Percentiles rank a stretch among this genome's conserved stretches.
phyloP scores from a whole-genome alignment of 352 stramenopile genomes.

The Phytophthora sp. region DNA sequence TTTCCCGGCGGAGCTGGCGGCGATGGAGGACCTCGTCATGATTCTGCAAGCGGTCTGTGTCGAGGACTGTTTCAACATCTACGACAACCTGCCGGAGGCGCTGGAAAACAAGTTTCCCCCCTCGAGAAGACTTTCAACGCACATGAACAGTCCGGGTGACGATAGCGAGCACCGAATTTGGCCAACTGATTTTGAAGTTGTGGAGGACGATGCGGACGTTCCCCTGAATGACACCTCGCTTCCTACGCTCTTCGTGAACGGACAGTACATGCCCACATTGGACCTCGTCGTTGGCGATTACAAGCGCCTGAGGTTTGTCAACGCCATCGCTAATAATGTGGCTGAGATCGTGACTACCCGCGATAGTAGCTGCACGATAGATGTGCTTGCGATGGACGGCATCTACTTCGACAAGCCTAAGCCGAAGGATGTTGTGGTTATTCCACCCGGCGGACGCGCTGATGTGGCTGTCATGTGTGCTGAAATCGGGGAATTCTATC shows the following conservation, averaged over 20 bases:
- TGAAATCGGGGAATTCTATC: conserved; percentile 58
- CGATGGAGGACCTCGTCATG: conserved; percentile 71
- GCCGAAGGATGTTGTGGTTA: conserved; percentile 55
- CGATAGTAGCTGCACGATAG: conserved; percentile 48
- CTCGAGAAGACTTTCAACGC: conserved; percentile 8
- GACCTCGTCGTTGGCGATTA: conserved; percentile 55
- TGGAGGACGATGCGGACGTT: conserved; percentile 41
- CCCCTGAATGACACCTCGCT: conserved; percentile 78
- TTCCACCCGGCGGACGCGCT: conserved; percentile 68
- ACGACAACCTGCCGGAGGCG: conserved; percentile 62
- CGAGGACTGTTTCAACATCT: conserved; percentile 67
- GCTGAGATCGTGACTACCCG: conserved; percentile 61
- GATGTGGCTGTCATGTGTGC: conserved; percentile 67
- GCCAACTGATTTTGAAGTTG: conserved; percentile 34
- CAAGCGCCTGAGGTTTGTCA: conserved; percentile 75
- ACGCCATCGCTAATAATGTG: conserved; percentile 86
- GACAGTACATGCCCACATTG: conserved; percentile 68
- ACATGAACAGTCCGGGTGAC: conserved; percentile 23
- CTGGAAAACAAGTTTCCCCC: conserved; percentile 60
- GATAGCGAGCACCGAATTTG: conserved; percentile 17
- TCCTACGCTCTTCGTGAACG: conserved; percentile 76
- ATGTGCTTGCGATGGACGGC: conserved; percentile 73
- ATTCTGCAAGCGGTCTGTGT: conserved; percentile 75
- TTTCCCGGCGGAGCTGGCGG: conserved; percentile 52
- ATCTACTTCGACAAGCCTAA: conserved; percentile 62